A percentile compares a stretch with the other conserved stretches of the same genome.
Conservation (phyloP, 2,329 filamentous ascomycete species). For the Exophiala spinifera region DNA sequence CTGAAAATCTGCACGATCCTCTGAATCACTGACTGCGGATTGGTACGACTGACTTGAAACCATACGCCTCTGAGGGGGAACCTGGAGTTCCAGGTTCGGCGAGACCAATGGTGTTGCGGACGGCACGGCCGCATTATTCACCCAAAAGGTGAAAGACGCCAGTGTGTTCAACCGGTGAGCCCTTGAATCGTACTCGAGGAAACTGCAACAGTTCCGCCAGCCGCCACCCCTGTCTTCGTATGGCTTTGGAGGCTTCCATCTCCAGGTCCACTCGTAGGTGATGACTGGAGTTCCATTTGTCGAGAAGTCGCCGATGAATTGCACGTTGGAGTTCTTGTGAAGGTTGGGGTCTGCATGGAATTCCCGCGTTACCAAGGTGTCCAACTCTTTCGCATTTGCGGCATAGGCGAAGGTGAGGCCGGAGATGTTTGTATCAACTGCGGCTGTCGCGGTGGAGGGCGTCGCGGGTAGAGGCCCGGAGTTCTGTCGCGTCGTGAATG, state of each 20-base stretch:
- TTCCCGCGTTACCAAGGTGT: constrained; percentile 89
- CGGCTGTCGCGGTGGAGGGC: constrained; percentile 47
- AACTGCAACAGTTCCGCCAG: constrained; percentile 95
- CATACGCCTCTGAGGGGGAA: constrained; percentile 68
- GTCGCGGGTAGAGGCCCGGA: constrained; percentile 48
- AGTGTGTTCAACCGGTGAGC: constrained; percentile 85
- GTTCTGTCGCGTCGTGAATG: constrained; percentile 69
- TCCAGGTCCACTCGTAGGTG: constrained; percentile 94
- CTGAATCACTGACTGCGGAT: constrained; percentile 72
- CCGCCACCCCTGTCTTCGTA: constrained; percentile 81
- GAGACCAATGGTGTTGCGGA: constrained; percentile 62
- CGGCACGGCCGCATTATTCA: constrained; percentile 61
- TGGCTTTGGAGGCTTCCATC: constrained; percentile 85
- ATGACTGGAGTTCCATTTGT: constrained; percentile 81
- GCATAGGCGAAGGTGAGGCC: constrained; percentile 91
- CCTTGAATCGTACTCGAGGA: constrained; percentile 94
- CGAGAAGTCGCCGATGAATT: constrained; percentile 85
- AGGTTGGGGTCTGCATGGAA: constrained; percentile 96
- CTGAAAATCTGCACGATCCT: constrained; percentile 45
- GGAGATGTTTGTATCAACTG: constrained; percentile 72
- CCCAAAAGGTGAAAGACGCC: constrained; percentile 92
- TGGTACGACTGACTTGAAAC: constrained; percentile 86
- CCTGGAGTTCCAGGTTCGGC: constrained; percentile 68
- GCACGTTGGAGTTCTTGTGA: constrained; percentile 94
- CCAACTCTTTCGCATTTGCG: constrained; percentile 79